Evolutionary conservation across 2,329 filamentous ascomycete species (phyloP).

Genomic region (Leptosphaerulina australis): DNA sequence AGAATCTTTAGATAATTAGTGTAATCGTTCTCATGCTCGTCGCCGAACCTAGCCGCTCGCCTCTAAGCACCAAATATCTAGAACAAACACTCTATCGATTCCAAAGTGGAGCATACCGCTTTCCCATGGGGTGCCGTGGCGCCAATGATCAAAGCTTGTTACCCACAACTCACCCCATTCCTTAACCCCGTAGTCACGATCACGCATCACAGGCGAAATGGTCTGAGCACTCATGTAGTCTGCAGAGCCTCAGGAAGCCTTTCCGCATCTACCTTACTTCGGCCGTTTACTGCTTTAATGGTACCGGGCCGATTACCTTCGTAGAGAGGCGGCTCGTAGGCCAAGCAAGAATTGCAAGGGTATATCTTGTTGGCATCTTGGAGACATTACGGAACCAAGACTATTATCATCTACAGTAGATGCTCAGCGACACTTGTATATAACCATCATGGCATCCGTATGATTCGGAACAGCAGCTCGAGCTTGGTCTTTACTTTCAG

Average conservation of each 20-base stretch:
- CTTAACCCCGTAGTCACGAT: conserved; percentile 2
- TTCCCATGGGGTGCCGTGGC: conserved; percentile 13
- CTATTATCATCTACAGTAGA: conserved; percentile 8
- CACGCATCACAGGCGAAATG: neutral
- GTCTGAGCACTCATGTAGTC: neutral
- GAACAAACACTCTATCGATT: neutral
- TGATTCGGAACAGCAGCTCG: conserved; percentile 9
- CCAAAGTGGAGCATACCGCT: conserved; percentile 7
- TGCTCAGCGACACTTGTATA: conserved; percentile 14
- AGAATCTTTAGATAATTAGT: too few relatives aligned
- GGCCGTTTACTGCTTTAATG: neutral
- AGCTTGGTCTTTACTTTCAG: conserved; percentile 16
- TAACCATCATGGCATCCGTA: conserved; percentile 3
- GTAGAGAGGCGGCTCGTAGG: conserved; percentile 7
- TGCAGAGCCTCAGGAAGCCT: neutral
- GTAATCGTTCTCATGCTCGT: too few relatives aligned
- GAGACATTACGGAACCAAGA: conserved; percentile 2
- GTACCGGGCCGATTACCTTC: conserved; percentile 13
- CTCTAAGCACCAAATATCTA: conserved; percentile 3
- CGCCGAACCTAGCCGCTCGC: conserved; percentile 2
- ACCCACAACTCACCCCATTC: neutral
- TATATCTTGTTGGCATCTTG: conserved; percentile 19
- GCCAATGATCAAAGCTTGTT: conserved; percentile 2
- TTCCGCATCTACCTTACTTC: neutral
- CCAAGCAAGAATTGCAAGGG: conserved; percentile 16